Percentiles rank a stretch among this genome's conserved stretches.
phyloP scores from a whole-genome alignment of 345 rosid species.

The Microthlaspi erraticum region DNA sequence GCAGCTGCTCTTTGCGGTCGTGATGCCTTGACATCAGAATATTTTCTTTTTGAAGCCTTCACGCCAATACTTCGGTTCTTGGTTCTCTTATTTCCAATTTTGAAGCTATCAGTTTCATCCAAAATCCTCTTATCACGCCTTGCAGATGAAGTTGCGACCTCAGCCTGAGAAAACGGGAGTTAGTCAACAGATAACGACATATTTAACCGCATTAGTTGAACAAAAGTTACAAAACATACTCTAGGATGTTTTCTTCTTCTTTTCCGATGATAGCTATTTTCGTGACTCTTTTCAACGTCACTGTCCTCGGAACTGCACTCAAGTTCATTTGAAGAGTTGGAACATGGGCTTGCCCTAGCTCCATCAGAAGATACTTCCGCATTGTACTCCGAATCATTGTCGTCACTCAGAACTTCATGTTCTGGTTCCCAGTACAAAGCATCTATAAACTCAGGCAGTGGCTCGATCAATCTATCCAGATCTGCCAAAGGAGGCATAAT shows the following conservation, averaged over 20 bases:
- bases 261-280: slow-evolving; percentile 63
- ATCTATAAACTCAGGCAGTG: slow-evolving; percentile 86
- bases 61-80: slow-evolving; percentile 59
- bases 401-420: slow-evolving; percentile 76
- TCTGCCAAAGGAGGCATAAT: slow-evolving; percentile 87
- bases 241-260: slow-evolving; percentile 64
- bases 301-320: slow-evolving; percentile 74
- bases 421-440: slow-evolving; percentile 94
- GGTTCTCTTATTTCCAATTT: slow-evolving; percentile 50
- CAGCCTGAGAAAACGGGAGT: slow-evolving; percentile 61
- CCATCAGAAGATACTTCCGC: slow-evolving; percentile 75
- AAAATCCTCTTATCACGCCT: slow-evolving; percentile 81
- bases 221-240: slow-evolving; percentile 62
- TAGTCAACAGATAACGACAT: slow-evolving; percentile 38
- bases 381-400: slow-evolving; percentile 90
- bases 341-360: slow-evolving; percentile 68
- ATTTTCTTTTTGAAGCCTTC: slow-evolving; percentile 63
- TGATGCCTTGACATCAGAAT: slow-evolving; percentile 61
- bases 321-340: slow-evolving; percentile 63
- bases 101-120: slow-evolving; percentile 67
- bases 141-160: slow-evolving; percentile 61
- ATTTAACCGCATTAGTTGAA: slow-evolving; percentile 27
- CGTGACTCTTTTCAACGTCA: slow-evolving; percentile 57
- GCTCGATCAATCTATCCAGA: slow-evolving; percentile 82
- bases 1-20: slow-evolving; percentile 98